Percentiles rank a stretch among this genome's conserved stretches.
These are phyloP conservation scores for Saccharomycopsis lassenensis DNA, from an alignment of 805 yeast species.

Conservation along the genomic window DNA sequence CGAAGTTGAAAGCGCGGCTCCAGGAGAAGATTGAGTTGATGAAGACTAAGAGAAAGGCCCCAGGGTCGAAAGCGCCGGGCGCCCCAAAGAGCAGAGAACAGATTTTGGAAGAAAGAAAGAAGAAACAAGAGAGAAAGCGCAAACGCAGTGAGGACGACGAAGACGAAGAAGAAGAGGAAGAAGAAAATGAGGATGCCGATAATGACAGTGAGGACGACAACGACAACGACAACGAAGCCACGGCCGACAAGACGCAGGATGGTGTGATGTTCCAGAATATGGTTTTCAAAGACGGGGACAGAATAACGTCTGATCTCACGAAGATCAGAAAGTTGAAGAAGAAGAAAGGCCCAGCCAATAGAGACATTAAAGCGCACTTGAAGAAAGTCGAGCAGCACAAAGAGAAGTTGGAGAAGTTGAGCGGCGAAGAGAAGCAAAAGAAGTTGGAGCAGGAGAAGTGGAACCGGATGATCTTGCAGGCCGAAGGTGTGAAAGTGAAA, in stretches of 20 bases:
- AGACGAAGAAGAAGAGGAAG: slow-evolving; percentile 26
- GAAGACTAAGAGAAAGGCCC: slow-evolving; percentile 81
- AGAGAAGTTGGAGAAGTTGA: slow-evolving; percentile 45
- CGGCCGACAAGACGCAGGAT: slow-evolving; percentile 19
- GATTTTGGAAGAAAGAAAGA: slow-evolving; percentile 55
- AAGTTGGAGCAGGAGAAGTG: slow-evolving; percentile 68
- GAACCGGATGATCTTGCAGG: slow-evolving; percentile 73
- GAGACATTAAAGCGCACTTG: slow-evolving; percentile 78
- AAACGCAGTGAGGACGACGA: slow-evolving; percentile 28
- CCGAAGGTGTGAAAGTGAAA: slow-evolving; percentile 79
- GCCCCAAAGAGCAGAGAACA: slow-evolving; percentile 82
- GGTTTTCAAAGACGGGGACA: slow-evolving; percentile 70
- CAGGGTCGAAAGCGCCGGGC: slow-evolving; percentile 70
- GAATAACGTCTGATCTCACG: slow-evolving; percentile 62
- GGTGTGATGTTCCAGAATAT: slow-evolving; percentile 70
- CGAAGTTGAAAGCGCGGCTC: slow-evolving; percentile 66
- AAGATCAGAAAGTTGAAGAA: slow-evolving; percentile 46
- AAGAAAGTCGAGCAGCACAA: slow-evolving; percentile 65
- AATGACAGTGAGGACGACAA: slow-evolving; percentile 21
- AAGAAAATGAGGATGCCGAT: slow-evolving; percentile 24
- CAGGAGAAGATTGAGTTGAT: slow-evolving; percentile 59
- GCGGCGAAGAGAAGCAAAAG: slow-evolving; percentile 48
- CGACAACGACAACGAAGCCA: slow-evolving; percentile 29
- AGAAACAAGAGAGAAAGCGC: slow-evolving; percentile 25
- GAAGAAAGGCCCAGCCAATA: slow-evolving; percentile 75